Base-by-base conservation (phyloP, 257 asterid genomes). In the Capsicum pubescens region DNA sequence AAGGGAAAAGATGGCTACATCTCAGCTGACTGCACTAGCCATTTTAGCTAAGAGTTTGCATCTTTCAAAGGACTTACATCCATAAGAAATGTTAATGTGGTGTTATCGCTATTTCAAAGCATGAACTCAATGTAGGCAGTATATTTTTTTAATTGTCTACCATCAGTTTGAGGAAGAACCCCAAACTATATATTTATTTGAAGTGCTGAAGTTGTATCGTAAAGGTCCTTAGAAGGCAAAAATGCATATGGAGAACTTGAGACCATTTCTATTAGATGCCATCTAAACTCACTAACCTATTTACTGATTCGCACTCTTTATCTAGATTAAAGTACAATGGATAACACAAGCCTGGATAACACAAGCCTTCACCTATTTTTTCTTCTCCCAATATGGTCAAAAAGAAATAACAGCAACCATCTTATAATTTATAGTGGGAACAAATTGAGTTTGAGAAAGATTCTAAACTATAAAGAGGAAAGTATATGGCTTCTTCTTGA, bases 91-190 rank as follows among this genome's bases (percentile, higher is more conserved):
- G 17, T 72, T n/a, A 48, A n/a, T 6, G 42, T n/a, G n/a, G 12
- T 11, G 5, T 8, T n/a, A 46, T 46, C 5, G 11, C 39, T 46
- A 32, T 58, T 44, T n/a, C n/a, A 7, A 71, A 46, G 58, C 36
- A n/a, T 36, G 46, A 71, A n/a, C n/a, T n/a, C n/a, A 4, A 11
- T 6, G 60, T 11, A 72, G 3, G 26, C 44, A 35, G 9, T n/a
- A n/a, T 14, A n/a, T 3, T 72, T 14, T 67, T 44, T 48, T n/a
- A 19, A 39, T 48, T 19, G 13, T 26, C 60, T 74, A 48, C 13
- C 80, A 74, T 19, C 61, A 11, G 21, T n/a, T 55, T 3, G 81
- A 74, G 57, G 81, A 50, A 74, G 61, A 74, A 50, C 61, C 61
- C 44, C 19, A 74, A 7, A 74, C 12, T 74, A 44, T 21, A 50